phyloP scores from a whole-genome alignment of 2,329 filamentous ascomycete genomes.

The Orbilia brochopaga region DNA sequence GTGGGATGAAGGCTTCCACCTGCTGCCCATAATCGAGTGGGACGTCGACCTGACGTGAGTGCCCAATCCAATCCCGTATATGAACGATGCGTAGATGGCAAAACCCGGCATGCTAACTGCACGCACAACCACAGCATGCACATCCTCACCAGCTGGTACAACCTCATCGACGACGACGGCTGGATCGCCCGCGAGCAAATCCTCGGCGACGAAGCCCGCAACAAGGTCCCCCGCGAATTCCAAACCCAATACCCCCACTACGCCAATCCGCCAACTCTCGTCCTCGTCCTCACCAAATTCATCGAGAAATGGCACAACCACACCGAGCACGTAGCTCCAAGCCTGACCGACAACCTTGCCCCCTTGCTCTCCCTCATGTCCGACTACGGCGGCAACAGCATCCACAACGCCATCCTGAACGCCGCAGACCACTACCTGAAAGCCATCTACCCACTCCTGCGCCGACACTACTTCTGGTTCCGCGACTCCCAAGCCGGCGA shows the following conservation, averaged over 20 bases:
- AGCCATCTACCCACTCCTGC: conserved; percentile 82
- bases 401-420: conserved; percentile 27
- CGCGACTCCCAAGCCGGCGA: conserved; percentile 88
- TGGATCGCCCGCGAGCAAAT: conserved; percentile 99
- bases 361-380: conserved; percentile 38
- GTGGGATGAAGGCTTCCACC: conserved; percentile 97
- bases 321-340: conserved; percentile 10
- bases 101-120: conserved; percentile 52
- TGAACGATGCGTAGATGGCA: conserved; percentile 6
- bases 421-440: conserved; percentile 67
- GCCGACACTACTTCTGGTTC: conserved; percentile 93
- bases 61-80: neutral
- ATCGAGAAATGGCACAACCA: conserved; percentile 68
- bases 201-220: conserved; percentile 85
- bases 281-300: conserved; percentile 84
- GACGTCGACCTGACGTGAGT: conserved; percentile 79
- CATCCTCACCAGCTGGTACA: conserved; percentile 94
- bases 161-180: conserved; percentile 91
- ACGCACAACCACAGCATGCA: conserved; percentile 62
- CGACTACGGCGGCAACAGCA: conserved; percentile 30
- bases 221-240: conserved; percentile 92
- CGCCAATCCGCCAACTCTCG: conserved; percentile 93
- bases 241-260: conserved; percentile 96
- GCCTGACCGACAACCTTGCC: conserved; percentile 25
- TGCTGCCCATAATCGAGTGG: conserved; percentile 90